Evolutionary conservation across 331 rosid species (phyloP), one percentile per base, ranked within the genome.

Genomic region (Pyracantha coccinea): DNA sequence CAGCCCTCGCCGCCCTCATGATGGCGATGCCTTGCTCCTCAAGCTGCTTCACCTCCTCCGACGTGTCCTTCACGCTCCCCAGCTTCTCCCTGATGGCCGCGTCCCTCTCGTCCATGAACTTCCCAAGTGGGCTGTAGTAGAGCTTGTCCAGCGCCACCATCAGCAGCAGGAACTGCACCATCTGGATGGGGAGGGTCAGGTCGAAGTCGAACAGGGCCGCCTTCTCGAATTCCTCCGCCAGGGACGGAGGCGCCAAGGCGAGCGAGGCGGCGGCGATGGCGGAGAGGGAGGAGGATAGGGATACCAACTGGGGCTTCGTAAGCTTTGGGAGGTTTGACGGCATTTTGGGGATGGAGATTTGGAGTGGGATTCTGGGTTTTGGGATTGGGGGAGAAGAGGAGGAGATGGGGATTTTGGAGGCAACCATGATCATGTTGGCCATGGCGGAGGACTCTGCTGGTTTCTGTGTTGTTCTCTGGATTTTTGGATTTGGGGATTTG

Each of bases 161-260:
- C 7, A 94, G 96, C 4, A 94, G 58, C 19, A 94, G 83, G 70
- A 95, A 92, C 73, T 95, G 89, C 3, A 54, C 93, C 78, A 81
- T 73, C 72, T 92, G 89, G 41, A 95, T 86, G 19, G 97, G 99
- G 15, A 95, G 85, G 5, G 99, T 95, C 65, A 95, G 87, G 74
- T 95, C 86, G 91, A 95, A 95, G 71, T 95, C 98, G 71, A 95
- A 95, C 2, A 95, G 92, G 0, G 98, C 97, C 2, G 97, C 98
- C 77, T 92, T 92, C 76, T 92, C 99, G 1, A 92, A 78, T 71
- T 86, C 89, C 19, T 0, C 92, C 1, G 97, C 97, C 1, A 90
- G 65, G 1, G 91, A 92, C 1, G 97, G 96, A 0, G 91, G 93
- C 1, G 92, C 89, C 7, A 83, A 23, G 31, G 90, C 41, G 9